These are phyloP conservation scores for Aspergillus baeticus DNA, from an alignment of 495 filamentous ascomycete genomes.

Conservation along the genomic window DNA sequence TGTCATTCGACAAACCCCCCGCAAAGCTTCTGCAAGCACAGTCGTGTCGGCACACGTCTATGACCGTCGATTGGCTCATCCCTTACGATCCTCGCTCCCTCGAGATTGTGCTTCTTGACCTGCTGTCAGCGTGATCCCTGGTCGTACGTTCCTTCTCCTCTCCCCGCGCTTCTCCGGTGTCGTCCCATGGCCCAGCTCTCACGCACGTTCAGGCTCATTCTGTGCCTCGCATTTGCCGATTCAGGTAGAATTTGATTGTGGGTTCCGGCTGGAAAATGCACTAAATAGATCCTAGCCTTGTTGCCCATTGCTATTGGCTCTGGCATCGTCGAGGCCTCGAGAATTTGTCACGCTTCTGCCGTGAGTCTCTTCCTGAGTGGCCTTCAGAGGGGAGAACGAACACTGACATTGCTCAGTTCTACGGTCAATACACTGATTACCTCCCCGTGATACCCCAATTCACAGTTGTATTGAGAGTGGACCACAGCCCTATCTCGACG, in stretches of 20 bases:
- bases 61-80: constrained; percentile 2
- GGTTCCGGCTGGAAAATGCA: background rate
- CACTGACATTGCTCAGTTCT: background rate
- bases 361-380: background rate
- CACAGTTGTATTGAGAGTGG: background rate
- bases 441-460: background rate
- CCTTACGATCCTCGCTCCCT: constrained; percentile 1
- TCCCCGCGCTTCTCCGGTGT: background rate
- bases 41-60: background rate
- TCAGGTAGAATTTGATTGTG: constrained; percentile 4
- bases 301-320: constrained; percentile 10
- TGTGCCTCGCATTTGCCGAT: constrained; percentile 13
- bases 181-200: background rate
- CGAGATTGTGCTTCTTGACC: background rate
- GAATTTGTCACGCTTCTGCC: constrained; percentile 9
- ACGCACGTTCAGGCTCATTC: background rate
- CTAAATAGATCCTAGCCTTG: background rate
- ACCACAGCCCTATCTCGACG: background rate
- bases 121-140: constrained; percentile 11
- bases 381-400: background rate
- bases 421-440: background rate
- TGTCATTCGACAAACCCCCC: constrained; percentile 7
- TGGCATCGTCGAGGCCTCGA: background rate
- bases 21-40: constrained; percentile 11
- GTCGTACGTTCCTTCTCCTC: background rate